These are phyloP conservation scores for Fomitopsis pinicola DNA, from an alignment of 1,284 basidiomycete genomes.

Conservation along the genomic window DNA sequence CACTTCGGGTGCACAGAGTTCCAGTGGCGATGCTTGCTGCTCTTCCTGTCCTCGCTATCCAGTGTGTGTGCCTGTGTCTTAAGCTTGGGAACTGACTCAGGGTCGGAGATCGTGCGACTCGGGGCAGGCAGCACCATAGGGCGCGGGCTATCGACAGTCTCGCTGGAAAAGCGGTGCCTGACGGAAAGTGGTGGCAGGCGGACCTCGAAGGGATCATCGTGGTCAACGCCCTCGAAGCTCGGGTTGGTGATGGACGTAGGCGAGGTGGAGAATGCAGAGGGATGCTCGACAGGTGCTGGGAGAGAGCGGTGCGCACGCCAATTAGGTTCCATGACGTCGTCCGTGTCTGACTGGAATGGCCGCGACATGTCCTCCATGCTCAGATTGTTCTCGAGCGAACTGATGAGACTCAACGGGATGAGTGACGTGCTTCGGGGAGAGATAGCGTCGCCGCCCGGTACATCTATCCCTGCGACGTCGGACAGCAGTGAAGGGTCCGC, in stretches of 20 bases:
- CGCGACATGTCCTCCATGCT: slow-evolving; percentile 32
- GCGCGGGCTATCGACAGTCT: slow-evolving; percentile 31
- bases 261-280: slow-evolving; percentile 29
- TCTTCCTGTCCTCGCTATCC: slow-evolving; percentile 14
- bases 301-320: slow-evolving; percentile 34
- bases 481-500: too few relatives aligned
- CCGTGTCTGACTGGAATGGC: slow-evolving; percentile 54
- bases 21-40: slow-evolving; percentile 40
- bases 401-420: slow-evolving; percentile 55
- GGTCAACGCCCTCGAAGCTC: slow-evolving; percentile 28
- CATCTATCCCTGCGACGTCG: too few relatives aligned
- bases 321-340: slow-evolving; percentile 47
- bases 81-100: slow-evolving; percentile 17
- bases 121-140: slow-evolving; percentile 25
- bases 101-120: slow-evolving; percentile 38
- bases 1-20: slow-evolving; percentile 38
- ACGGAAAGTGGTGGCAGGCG: slow-evolving; percentile 26
- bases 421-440: slow-evolving; percentile 36
- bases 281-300: slow-evolving; percentile 23
- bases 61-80: slow-evolving; percentile 5
- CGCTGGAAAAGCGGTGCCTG: slow-evolving; percentile 24
- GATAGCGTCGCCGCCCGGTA: slow-evolving; percentile 14
- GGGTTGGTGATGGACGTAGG: slow-evolving; percentile 28
- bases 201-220: slow-evolving; percentile 42
- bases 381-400: slow-evolving; percentile 43